These are phyloP conservation scores for Triadica sebifera DNA, from an alignment of 345 rosid genomes.

Conservation along the genomic window DNA sequence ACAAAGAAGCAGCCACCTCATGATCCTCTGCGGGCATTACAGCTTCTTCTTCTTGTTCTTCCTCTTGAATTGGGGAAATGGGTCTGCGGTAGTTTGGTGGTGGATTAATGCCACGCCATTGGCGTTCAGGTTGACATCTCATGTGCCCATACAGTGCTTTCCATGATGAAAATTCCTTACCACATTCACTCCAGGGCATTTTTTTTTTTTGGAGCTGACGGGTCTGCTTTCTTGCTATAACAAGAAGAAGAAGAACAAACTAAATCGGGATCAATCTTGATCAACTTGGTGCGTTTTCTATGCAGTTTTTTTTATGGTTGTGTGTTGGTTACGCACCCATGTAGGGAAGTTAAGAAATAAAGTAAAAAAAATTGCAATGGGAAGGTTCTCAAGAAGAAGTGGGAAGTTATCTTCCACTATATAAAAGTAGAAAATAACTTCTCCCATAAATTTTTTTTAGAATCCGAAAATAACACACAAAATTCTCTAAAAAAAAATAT, in stretches of 20 bases:
- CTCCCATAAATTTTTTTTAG: too few species aligned
- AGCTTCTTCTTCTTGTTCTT: background rate
- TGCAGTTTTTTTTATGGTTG: too few species aligned
- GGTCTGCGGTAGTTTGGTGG: conserved; percentile 29
- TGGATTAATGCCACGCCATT: conserved; percentile 59
- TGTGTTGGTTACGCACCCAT: too few species aligned
- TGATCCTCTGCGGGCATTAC: conserved; percentile 54
- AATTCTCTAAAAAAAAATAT: too few species aligned
- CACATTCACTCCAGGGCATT: conserved; percentile 84
- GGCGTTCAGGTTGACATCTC: conserved; percentile 74
- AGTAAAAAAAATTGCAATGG: too few species aligned
- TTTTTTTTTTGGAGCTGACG: conserved; percentile 71
- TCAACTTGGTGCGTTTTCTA: conserved; percentile 43
- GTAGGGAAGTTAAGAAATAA: too few species aligned
- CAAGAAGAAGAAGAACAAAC: conserved; percentile 8
- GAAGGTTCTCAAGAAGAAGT: too few species aligned
- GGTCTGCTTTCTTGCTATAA: conserved; percentile 59
- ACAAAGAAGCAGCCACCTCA: conserved; percentile 66
- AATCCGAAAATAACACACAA: too few species aligned
- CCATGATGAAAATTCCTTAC: conserved; percentile 85
- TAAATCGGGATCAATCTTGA: conserved; percentile 13
- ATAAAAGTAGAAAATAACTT: too few species aligned
- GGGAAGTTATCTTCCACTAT: too few species aligned
- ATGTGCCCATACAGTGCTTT: conserved; percentile 71
- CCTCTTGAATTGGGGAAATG: conserved; percentile 13